Evolutionary conservation across 495 filamentous ascomycete genomes (phyloP).

Genomic region (Hypoxylon intermedium): DNA sequence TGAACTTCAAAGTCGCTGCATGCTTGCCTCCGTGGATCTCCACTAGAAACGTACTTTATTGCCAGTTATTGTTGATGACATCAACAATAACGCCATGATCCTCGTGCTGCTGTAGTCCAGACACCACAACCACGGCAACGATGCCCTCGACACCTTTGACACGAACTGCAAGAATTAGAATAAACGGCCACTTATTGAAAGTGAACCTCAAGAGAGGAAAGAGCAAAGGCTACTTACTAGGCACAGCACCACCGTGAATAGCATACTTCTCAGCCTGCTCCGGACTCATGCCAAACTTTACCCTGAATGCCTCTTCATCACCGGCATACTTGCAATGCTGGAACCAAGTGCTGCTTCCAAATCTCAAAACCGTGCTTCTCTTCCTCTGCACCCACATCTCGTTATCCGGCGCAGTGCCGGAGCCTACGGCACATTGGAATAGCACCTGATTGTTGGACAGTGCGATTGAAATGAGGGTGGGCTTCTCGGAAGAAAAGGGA

Average conservation of each 20-base stretch:
- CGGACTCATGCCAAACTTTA: conserved; percentile 62
- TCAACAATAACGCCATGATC: conserved; percentile 78
- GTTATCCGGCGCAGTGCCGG: conserved; percentile 68
- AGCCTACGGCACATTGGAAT: conserved; percentile 55
- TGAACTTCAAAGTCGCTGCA: too few relatives aligned
- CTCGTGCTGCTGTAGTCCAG: conserved; percentile 77
- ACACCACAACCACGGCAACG: conserved; percentile 76
- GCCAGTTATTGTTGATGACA: conserved; percentile 61
- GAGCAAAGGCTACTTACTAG: conserved; percentile 44
- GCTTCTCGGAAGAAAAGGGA: conserved; percentile 52
- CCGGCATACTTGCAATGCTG: conserved; percentile 66
- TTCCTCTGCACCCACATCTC: conserved; percentile 68
- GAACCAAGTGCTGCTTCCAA: conserved; percentile 69
- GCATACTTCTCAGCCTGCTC: conserved; percentile 67
- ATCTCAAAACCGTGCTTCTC: conserved; percentile 67
- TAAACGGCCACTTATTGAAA: not conserved
- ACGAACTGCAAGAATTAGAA: conserved; percentile 46
- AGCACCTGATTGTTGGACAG: conserved; percentile 63
- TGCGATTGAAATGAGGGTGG: conserved; percentile 71
- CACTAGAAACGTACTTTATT: conserved; percentile 5
- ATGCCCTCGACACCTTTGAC: conserved; percentile 74
- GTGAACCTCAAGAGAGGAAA: not conserved
- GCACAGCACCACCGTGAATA: conserved; percentile 77
- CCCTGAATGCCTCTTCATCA: conserved; percentile 64
- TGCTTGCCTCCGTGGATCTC: too few relatives aligned